These are phyloP conservation scores for Pyracantha coccinea DNA, from an alignment of 331 rosid genomes.

Conservation along the genomic window DNA sequence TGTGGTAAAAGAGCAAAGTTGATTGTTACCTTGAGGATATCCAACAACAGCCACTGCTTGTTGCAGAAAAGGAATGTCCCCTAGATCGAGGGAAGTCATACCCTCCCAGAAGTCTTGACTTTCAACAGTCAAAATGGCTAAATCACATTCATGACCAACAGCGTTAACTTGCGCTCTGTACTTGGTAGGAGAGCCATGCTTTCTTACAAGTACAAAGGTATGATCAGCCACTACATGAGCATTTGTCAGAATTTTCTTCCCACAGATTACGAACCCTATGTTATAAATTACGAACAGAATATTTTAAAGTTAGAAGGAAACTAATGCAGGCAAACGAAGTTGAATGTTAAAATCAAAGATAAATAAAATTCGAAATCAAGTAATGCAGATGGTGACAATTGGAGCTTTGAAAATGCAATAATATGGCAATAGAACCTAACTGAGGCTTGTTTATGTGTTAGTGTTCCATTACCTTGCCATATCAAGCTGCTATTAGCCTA, in stretches of 20 bases:
- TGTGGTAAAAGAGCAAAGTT: neutral
- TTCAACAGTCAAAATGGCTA: conserved; percentile 65
- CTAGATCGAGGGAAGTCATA: conserved; percentile 62
- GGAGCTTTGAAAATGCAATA: neutral
- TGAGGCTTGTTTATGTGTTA: neutral
- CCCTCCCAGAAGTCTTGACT: conserved; percentile 71
- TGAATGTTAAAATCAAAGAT: too few species aligned
- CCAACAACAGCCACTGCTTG: conserved; percentile 95
- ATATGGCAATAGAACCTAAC: neutral
- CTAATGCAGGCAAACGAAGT: neutral
- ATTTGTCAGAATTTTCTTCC: conserved; percentile 71
- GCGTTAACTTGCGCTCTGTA: conserved; percentile 75
- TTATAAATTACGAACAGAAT: neutral
- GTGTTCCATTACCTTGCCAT: neutral
- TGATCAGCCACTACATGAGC: conserved; percentile 96
- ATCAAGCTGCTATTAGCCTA: neutral
- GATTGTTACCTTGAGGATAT: conserved; percentile 75
- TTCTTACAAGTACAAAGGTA: conserved; percentile 82
- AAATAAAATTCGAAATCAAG: too few species aligned
- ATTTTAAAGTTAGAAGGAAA: neutral
- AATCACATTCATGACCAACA: conserved; percentile 91
- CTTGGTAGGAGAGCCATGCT: conserved; percentile 88
- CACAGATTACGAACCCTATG: conserved; percentile 74
- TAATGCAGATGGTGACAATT: neutral
- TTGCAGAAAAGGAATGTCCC: conserved; percentile 74